Evolutionary conservation across 495 filamentous ascomycete genomes (phyloP).

Genomic region (Thozetella sp.): DNA sequence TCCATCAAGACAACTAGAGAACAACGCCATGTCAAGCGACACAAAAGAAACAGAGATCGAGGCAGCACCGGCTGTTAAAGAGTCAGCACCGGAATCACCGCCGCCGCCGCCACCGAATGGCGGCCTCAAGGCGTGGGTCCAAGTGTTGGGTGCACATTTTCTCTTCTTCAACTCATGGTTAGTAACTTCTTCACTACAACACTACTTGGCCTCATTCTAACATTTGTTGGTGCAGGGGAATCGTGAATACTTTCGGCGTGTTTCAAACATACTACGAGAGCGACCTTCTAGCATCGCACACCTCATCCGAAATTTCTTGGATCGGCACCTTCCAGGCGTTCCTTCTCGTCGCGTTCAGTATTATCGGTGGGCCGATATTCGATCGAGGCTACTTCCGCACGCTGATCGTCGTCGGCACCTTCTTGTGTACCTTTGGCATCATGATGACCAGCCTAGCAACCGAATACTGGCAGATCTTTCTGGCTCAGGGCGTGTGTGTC

Average conservation of each 20-base stretch:
- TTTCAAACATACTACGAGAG: slow-evolving; percentile 71
- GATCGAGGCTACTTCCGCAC: slow-evolving; percentile 48
- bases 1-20: no score
- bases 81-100: no score
- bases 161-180: slow-evolving; percentile 66
- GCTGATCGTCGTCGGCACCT: slow-evolving; percentile 20
- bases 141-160: slow-evolving; percentile 55
- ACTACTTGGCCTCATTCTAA: slow-evolving; percentile 1
- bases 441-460: slow-evolving; percentile 71
- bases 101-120: slow-evolving; percentile 15
- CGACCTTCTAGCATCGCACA: slow-evolving; percentile 24
- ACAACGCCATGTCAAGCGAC: no score
- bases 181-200: background rate
- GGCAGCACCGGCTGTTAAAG: no score
- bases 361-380: slow-evolving; percentile 51
- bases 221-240: slow-evolving; percentile 45
- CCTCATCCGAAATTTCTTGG: slow-evolving; percentile 53
- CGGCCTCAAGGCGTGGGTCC: slow-evolving; percentile 49
- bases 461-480: slow-evolving; percentile 72
- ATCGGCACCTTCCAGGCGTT: slow-evolving; percentile 53
- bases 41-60: no score
- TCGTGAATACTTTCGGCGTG: slow-evolving; percentile 69
- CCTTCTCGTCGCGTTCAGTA: slow-evolving; percentile 49
- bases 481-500: slow-evolving; percentile 69
- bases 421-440: slow-evolving; percentile 61